phyloP scores from a whole-genome alignment of 306 rosid genomes.

The Medicago lupulina region DNA sequence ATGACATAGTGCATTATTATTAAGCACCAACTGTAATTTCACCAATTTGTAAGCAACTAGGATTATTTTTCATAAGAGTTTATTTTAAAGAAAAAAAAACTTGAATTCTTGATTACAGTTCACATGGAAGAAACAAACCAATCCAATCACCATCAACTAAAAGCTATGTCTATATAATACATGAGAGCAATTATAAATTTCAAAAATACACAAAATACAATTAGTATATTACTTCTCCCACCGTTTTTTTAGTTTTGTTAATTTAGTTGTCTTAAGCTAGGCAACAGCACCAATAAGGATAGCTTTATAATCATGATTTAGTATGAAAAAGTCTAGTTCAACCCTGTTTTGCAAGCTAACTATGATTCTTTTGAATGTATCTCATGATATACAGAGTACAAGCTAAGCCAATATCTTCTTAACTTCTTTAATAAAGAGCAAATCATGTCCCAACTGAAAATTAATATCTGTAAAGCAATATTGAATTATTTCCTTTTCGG shows the following conservation, averaged over 20 bases:
- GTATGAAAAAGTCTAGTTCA: slow-evolving; percentile 35
- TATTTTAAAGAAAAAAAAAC: neutral
- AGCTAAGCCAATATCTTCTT: slow-evolving; percentile 12
- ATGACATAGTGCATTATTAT: slow-evolving; percentile 17
- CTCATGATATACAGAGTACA: slow-evolving; percentile 8
- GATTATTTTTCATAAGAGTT: neutral
- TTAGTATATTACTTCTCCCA: neutral
- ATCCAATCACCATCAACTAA: neutral
- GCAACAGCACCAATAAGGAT: slow-evolving; percentile 40
- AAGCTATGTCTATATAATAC: neutral
- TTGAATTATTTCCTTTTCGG: slow-evolving; percentile 6
- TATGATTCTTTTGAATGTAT: slow-evolving; percentile 37
- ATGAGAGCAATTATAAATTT: neutral
- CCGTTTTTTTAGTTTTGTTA: slow-evolving; percentile 7
- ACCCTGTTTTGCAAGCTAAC: slow-evolving; percentile 37
- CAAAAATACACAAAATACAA: slow-evolving; percentile 26
- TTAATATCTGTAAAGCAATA: slow-evolving; percentile 33
- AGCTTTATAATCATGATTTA: slow-evolving; percentile 43
- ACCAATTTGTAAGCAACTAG: slow-evolving; percentile 29
- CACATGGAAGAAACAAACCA: slow-evolving; percentile 6
- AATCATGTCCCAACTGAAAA: slow-evolving; percentile 36
- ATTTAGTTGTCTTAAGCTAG: slow-evolving; percentile 38
- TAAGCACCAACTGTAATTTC: slow-evolving; percentile 40
- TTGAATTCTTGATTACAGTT: slow-evolving; percentile 6
- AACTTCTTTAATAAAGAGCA: slow-evolving; percentile 27